phyloP scores from a whole-genome alignment of 305 asterid species.

The Caryopteris hybrid region DNA sequence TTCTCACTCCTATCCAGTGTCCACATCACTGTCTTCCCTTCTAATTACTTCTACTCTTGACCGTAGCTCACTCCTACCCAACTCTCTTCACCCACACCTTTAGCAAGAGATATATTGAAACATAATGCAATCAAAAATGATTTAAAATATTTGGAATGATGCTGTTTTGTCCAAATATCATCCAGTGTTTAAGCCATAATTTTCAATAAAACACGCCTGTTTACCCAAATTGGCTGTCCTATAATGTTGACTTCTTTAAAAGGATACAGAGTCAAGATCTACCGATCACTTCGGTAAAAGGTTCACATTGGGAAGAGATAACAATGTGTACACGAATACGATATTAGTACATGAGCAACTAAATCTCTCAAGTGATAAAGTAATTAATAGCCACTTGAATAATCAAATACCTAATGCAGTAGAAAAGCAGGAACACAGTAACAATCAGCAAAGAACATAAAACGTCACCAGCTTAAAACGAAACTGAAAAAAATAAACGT shows the following conservation, averaged over 20 bases:
- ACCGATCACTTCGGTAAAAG: neutral
- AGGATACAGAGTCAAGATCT: neutral
- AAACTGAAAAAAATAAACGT: neutral
- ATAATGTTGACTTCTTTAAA: too few relatives aligned
- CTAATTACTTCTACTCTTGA: neutral
- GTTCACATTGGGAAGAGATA: neutral
- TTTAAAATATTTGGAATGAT: neutral
- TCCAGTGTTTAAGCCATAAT: neutral
- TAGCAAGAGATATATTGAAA: too few relatives aligned
- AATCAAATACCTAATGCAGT: neutral
- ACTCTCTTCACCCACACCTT: neutral
- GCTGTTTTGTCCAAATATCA: neutral
- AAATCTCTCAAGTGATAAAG: neutral
- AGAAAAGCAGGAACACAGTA: neutral
- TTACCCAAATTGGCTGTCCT: too few relatives aligned
- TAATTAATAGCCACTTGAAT: neutral
- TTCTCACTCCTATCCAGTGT: too few relatives aligned
- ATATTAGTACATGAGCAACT: neutral
- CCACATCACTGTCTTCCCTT: neutral
- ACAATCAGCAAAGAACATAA: neutral
- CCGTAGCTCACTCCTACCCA: neutral
- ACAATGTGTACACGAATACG: neutral
- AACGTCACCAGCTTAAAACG: neutral
- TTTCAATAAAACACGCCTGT: neutral
- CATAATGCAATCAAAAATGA: neutral